phyloP scores from a whole-genome alignment of 768 basidiomycete genomes.

The Polyporus arcularius region DNA sequence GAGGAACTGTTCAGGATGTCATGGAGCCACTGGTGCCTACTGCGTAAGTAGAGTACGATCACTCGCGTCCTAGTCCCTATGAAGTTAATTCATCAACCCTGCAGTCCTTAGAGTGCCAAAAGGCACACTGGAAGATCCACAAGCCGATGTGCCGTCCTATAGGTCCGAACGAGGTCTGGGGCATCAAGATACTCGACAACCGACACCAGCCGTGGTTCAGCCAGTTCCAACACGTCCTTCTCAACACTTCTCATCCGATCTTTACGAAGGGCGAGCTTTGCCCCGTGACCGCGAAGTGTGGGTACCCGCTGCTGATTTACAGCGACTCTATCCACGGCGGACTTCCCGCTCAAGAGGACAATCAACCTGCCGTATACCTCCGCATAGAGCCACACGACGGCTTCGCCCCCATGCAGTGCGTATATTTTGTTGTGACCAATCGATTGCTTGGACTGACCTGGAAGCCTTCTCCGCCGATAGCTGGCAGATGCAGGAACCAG shows the following conservation, averaged over 20 bases:
- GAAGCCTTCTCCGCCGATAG: neutral
- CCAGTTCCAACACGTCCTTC: constrained; percentile 24
- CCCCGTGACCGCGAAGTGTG: constrained; percentile 19
- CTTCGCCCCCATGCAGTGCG: constrained; percentile 20
- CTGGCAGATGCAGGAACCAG: constrained; percentile 10
- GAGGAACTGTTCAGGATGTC: constrained; percentile 8
- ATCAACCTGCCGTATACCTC: constrained; percentile 26
- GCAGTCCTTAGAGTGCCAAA: constrained; percentile 24
- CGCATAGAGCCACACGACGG: constrained; percentile 24
- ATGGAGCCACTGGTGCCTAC: constrained; percentile 10
- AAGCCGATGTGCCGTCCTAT: constrained; percentile 24
- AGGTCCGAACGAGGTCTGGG: constrained; percentile 24
- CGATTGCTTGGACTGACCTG: neutral
- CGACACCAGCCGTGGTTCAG: constrained; percentile 5
- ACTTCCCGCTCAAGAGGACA: constrained; percentile 3
- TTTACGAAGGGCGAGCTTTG: constrained; percentile 24
- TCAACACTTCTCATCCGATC: constrained; percentile 18
- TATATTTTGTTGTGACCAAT: neutral
- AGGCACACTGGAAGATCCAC: constrained; percentile 25
- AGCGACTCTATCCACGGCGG: constrained; percentile 18
- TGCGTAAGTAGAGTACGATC: constrained; percentile 5
- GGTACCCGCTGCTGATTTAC: constrained; percentile 22
- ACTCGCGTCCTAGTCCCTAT: neutral
- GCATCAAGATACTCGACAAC: constrained; percentile 23
- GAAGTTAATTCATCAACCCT: neutral